phyloP scores from a whole-genome alignment of 2,329 filamentous ascomycete genomes.

The Microcyclosporella mali region DNA sequence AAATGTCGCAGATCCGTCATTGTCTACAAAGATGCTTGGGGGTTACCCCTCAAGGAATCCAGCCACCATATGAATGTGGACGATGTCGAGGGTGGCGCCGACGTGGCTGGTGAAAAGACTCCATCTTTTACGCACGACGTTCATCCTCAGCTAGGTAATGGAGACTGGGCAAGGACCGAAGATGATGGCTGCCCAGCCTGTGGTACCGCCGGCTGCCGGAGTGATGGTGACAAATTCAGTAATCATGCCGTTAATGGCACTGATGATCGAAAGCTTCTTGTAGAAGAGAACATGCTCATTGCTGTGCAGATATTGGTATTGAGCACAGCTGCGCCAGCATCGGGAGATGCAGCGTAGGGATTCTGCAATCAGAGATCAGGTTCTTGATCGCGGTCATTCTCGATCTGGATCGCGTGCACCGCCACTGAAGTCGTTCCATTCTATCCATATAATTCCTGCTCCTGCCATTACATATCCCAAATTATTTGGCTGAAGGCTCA shows the following conservation, averaged over 20 bases:
- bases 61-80: slow-evolving; percentile 46
- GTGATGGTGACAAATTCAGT: slow-evolving; percentile 50
- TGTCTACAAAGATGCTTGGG: slow-evolving; percentile 44
- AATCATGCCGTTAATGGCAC: slow-evolving; percentile 48
- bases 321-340: slow-evolving; percentile 47
- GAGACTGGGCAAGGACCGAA: slow-evolving; percentile 41
- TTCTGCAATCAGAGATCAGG: slow-evolving; percentile 23
- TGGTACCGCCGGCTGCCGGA: slow-evolving; percentile 46
- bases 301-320: slow-evolving; percentile 49
- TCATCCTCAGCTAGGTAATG: slow-evolving; percentile 47
- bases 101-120: slow-evolving; percentile 54
- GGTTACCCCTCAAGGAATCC: slow-evolving; percentile 43
- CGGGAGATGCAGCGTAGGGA: slow-evolving; percentile 46
- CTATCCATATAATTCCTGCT: slow-evolving; percentile 47
- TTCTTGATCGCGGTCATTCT: slow-evolving; percentile 1
- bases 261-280: slow-evolving; percentile 46
- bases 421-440: slow-evolving; percentile 51
- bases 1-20: slow-evolving; percentile 43
- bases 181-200: slow-evolving; percentile 47
- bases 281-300: slow-evolving; percentile 43
- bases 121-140: slow-evolving; percentile 40
- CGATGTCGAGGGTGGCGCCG: slow-evolving; percentile 49
- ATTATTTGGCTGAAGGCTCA: slow-evolving; percentile 45
- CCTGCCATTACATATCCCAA: slow-evolving; percentile 42
- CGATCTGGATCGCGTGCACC: slow-evolving; percentile 23